Evolutionary conservation across 2,329 filamentous ascomycete genomes (phyloP).

Genomic region (Phialophora tarda): DNA sequence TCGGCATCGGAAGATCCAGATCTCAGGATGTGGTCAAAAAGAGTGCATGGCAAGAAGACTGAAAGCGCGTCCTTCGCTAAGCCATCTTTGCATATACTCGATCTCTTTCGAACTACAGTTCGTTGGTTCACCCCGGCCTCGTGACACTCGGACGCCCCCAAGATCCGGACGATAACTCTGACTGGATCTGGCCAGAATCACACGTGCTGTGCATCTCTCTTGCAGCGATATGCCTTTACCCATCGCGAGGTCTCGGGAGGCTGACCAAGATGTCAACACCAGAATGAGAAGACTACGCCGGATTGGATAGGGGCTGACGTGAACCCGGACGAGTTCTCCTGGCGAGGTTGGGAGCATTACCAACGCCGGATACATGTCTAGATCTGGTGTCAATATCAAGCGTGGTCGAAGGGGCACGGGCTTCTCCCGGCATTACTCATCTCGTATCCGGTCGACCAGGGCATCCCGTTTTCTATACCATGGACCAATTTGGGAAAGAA

Average conservation of each 20-base stretch:
- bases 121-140: neutral
- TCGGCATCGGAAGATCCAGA: constrained; percentile 39
- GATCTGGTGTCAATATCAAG: neutral
- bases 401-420: neutral
- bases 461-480: constrained; percentile 6
- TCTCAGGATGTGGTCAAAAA: constrained; percentile 40
- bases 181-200: neutral
- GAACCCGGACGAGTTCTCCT: neutral
- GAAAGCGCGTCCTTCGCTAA: neutral
- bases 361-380: neutral
- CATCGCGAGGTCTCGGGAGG: neutral
- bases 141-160: neutral
- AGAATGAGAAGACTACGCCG: neutral
- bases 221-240: neutral
- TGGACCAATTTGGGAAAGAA: constrained; percentile 18
- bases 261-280: neutral
- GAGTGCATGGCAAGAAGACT: constrained; percentile 42
- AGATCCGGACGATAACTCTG: neutral
- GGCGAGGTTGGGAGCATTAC: neutral
- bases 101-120: neutral
- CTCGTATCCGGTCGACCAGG: neutral
- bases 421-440: constrained; percentile 6
- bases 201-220: neutral
- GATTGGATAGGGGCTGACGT: neutral
- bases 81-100: neutral